Evolutionary conservation across 208 protist species (phyloP).

Genomic region (Trypanosoma theileri): DNA sequence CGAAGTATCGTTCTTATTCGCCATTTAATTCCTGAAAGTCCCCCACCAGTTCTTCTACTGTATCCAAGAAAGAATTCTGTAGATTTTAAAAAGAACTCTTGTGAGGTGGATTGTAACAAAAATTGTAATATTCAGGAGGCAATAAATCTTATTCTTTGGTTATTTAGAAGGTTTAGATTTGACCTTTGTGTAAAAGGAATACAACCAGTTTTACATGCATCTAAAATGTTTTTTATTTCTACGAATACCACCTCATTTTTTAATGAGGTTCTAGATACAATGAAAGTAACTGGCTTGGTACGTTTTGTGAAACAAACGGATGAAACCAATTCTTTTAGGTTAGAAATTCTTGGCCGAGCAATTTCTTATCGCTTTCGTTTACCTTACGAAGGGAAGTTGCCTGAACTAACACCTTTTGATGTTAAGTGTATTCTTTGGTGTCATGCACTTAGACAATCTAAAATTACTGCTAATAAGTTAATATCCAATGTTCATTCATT

Average conservation of each 20-base stretch:
- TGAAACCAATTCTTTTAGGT: constrained; percentile 18
- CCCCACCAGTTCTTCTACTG: background rate
- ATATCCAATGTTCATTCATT: constrained; percentile 35
- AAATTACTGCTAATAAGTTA: constrained; percentile 28
- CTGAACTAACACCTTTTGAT: constrained; percentile 52
- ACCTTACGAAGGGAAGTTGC: constrained; percentile 20
- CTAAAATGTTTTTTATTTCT: constrained; percentile 47
- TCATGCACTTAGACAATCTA: constrained; percentile 54
- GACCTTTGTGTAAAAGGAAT: constrained; percentile 34
- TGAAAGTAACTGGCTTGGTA: constrained; percentile 39
- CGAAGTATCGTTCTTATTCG: constrained; percentile 16
- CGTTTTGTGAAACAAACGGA: constrained; percentile 23
- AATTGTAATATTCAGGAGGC: constrained; percentile 11
- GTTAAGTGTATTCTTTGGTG: constrained; percentile 76
- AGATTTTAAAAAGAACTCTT: constrained; percentile 23
- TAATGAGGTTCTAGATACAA: constrained; percentile 30
- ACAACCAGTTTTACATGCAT: constrained; percentile 49
- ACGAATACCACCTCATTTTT: constrained; percentile 37
- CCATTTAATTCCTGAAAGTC: constrained; percentile 7
- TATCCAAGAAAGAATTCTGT: background rate
- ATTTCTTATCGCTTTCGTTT: constrained; percentile 69
- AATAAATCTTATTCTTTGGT: constrained; percentile 50
- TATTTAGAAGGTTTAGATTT: constrained; percentile 70
- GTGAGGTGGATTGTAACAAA: constrained; percentile 18
- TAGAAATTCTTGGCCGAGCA: constrained; percentile 59